phyloP scores from a whole-genome alignment of 2,329 filamentous ascomycete species.

The Colletotrichum gloeosporioides region DNA sequence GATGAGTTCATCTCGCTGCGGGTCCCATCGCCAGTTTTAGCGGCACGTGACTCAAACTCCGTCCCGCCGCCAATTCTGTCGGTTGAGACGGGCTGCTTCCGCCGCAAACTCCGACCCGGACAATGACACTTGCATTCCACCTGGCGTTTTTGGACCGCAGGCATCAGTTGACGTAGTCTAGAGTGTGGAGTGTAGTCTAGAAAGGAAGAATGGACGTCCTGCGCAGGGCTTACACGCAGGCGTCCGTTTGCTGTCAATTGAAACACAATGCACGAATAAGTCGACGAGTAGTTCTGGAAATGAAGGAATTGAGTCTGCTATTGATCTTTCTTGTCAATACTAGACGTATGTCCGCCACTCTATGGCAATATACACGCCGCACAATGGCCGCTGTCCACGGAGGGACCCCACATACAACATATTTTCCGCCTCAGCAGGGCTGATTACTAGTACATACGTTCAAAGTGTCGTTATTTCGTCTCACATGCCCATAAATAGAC shows the following conservation, averaged over 20 bases:
- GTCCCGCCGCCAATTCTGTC: not conserved
- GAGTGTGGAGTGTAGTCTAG: not conserved
- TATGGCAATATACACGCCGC: not conserved
- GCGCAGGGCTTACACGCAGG: not conserved
- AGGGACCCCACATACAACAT: not conserved
- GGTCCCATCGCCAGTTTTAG: not conserved
- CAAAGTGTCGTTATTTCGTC: conserved; percentile 12
- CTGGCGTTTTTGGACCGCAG: not conserved
- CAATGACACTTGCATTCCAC: not conserved
- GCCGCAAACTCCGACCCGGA: conserved; percentile 13
- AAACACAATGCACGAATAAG: not conserved
- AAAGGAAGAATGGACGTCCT: not conserved
- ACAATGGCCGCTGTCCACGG: not conserved
- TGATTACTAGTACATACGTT: conserved; percentile 16
- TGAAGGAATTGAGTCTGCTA: not conserved
- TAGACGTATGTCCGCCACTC: not conserved
- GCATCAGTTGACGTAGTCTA: not conserved
- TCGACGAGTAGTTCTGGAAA: not conserved
- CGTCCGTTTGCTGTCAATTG: not conserved
- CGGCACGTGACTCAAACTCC: conserved; percentile 18
- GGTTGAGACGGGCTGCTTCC: not conserved
- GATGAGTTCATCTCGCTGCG: conserved; percentile 14
- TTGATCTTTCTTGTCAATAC: not conserved
- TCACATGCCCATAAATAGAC: conserved; percentile 4
- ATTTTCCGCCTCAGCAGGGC: not conserved